Base-by-base conservation (phyloP, 208 protist species). In the Leishmania mexicana region DNA sequence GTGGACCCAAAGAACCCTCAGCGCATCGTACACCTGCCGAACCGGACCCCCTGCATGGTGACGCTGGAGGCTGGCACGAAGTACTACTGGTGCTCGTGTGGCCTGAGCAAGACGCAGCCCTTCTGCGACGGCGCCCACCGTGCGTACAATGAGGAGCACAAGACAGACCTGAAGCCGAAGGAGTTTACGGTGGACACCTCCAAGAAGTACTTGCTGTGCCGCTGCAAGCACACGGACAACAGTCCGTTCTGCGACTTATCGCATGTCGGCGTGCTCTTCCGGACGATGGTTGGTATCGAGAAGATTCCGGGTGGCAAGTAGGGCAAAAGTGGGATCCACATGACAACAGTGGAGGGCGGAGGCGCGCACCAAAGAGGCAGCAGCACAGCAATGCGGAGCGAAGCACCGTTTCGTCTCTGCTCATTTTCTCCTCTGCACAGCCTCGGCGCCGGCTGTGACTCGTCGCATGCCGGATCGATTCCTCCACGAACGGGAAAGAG, bases 61-160 rank as follows among this genome's bases (percentile, higher is more conserved):
- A 45, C 83, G 58, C 75, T 96, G 47, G 85, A 96, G 83, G 80
- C 83, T 19, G 90, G 86, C 15, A 94, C 91, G 83, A 93, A 88
- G 79, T 97, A 97, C 80, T 94, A 91, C 84, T 97, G 94, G 94
- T 97, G 94, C 77, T 78, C 84, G 15, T 97, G 94, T 75, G 94
- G 94, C 57, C 71, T 92, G 62, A 95, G 90, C 83, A 88, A 92
- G 67, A 94, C 87, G 57, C 94, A 97, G 86, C 94, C 94, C 7
- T 97, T 93, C 79, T 97, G 94, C 84, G 94, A 97, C 71, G 90
- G 89, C 21, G 35, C 85, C 6, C 94, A 97, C 78, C 79, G 83
- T 19, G 85, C 79, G 13, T 92, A 94, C 85, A 96, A 96, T 77
- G 81, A 91, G 72, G 78, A 89, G 87, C 90, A 95, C 80, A 87